Evolutionary conservation across 2,329 filamentous ascomycete species (phyloP).

Genomic region (Colletotrichum caudatum): DNA sequence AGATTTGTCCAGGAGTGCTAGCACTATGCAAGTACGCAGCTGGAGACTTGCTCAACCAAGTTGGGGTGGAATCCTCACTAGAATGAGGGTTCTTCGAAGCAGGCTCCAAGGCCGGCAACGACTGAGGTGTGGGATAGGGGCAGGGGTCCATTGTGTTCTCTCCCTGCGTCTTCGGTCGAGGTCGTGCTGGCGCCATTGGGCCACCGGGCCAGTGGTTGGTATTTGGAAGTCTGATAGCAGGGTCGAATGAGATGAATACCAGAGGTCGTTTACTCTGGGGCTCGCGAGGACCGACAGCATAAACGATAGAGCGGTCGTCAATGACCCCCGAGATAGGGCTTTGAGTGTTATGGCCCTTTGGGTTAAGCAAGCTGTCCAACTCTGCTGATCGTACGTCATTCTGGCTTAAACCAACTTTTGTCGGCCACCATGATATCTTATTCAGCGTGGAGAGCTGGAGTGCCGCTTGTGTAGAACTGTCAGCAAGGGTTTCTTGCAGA

Average conservation of each 20-base stretch:
- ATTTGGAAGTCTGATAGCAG: conserved; percentile 51
- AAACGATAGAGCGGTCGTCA: conserved; percentile 62
- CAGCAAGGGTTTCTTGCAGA: neutral
- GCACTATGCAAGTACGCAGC: too few relatives aligned
- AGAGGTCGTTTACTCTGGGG: conserved; percentile 49
- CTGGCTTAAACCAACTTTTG: conserved; percentile 19
- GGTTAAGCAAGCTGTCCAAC: too few relatives aligned
- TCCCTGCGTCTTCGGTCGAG: neutral
- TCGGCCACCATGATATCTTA: conserved; percentile 45
- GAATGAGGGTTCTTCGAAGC: too few relatives aligned
- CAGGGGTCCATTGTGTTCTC: neutral
- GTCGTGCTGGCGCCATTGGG: conserved; percentile 25
- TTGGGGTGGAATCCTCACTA: too few relatives aligned
- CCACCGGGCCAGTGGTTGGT: conserved; percentile 44
- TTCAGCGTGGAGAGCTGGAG: neutral
- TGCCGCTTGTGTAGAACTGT: neutral
- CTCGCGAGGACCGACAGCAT: conserved; percentile 50
- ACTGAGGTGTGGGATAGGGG: neutral
- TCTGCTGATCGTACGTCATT: neutral
- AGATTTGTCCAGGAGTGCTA: too few relatives aligned
- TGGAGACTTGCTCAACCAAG: too few relatives aligned
- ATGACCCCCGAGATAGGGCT: conserved; percentile 56
- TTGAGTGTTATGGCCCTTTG: conserved; percentile 48
- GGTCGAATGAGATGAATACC: conserved; percentile 59
- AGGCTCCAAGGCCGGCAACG: too few relatives aligned